A percentile compares a stretch with the other conserved stretches of the same genome.
Evolutionary conservation across 257 asterid genomes (phyloP).

Genomic region (Eucommia ulmoides): DNA sequence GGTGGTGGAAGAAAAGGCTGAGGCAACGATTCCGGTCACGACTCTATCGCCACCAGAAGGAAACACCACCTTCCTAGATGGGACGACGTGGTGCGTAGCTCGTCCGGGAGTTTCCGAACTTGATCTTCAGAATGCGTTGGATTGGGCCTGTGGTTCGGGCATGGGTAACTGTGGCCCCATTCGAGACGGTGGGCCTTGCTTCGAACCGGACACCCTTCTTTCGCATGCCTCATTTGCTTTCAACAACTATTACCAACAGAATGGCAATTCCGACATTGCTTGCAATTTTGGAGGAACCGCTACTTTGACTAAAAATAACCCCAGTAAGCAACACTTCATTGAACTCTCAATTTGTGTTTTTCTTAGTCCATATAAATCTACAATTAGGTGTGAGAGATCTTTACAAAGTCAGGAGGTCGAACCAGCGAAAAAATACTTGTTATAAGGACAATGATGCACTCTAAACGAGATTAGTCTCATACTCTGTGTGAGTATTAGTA

Average conservation of each 20-base stretch:
- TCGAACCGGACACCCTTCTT: constrained; percentile 41
- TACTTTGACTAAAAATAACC: constrained; percentile 33
- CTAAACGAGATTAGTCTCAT: too few species aligned
- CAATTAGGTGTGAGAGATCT: too few species aligned
- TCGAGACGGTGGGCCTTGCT: constrained; percentile 54
- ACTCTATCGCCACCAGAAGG: constrained; percentile 50
- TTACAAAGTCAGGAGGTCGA: too few species aligned
- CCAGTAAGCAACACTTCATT: constrained; percentile 28
- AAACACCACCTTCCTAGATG: constrained; percentile 65
- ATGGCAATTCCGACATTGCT: constrained; percentile 62
- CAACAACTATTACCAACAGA: constrained; percentile 69
- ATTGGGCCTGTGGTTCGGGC: constrained; percentile 80
- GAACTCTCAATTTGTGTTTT: too few species aligned
- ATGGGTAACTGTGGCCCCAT: constrained; percentile 48
- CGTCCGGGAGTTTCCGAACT: constrained; percentile 30
- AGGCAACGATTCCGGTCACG: constrained; percentile 21
- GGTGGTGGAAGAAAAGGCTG: constrained; percentile 37
- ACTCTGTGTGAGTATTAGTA: too few species aligned
- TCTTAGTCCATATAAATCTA: too few species aligned
- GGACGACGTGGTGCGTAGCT: constrained; percentile 75
- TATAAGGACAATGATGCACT: too few species aligned
- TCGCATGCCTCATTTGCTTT: constrained; percentile 77
- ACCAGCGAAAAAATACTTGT: too few species aligned
- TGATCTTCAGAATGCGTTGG: constrained; percentile 56
- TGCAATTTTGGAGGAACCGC: constrained; percentile 89